Conservation (phyloP, 1,284 basidiomycete genomes). For the Cryptococcus hybrid region DNA sequence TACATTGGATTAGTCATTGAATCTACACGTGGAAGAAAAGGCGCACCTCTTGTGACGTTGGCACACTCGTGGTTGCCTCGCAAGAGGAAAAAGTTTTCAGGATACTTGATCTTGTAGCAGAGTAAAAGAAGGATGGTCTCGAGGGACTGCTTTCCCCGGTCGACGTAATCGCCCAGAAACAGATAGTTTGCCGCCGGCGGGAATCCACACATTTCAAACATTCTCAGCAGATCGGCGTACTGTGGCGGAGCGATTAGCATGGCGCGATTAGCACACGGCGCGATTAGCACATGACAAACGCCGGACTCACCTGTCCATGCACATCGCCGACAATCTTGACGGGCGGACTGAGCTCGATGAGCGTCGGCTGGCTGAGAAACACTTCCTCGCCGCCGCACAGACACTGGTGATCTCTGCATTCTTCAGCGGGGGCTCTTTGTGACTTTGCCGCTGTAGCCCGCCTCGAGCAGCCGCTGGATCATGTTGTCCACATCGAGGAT, state of each 20-base stretch:
- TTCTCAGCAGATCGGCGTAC: slow-evolving; percentile 60
- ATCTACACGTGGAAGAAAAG: too few species aligned
- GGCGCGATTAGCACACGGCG: too few species aligned
- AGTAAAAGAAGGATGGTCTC: slow-evolving; percentile 59
- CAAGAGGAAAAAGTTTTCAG: slow-evolving; percentile 64
- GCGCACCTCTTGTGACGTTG: slow-evolving; percentile 53
- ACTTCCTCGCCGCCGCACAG: slow-evolving; percentile 97
- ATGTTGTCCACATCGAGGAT: slow-evolving; percentile 93
- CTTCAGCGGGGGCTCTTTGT: slow-evolving; percentile 94
- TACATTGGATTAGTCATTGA: too few species aligned
- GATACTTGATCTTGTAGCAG: slow-evolving; percentile 62
- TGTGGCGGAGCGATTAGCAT: slow-evolving; percentile 32
- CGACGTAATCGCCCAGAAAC: slow-evolving; percentile 63
- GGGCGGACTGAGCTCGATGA: slow-evolving; percentile 95
- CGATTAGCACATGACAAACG: neutral
- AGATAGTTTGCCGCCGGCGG: slow-evolving; percentile 63
- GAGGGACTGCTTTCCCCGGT: slow-evolving; percentile 61
- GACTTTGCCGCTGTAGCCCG: slow-evolving; percentile 94
- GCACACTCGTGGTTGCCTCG: slow-evolving; percentile 64
- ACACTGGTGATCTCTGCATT: slow-evolving; percentile 94
- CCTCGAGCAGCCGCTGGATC: slow-evolving; percentile 93
- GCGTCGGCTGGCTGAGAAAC: slow-evolving; percentile 91
- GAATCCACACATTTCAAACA: slow-evolving; percentile 63
- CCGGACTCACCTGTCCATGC: slow-evolving; percentile 69
- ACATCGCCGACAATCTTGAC: slow-evolving; percentile 99